These are phyloP conservation scores for Pelargonium myrrhifolium DNA, from an alignment of 441 rosid species.

Conservation along the genomic window DNA sequence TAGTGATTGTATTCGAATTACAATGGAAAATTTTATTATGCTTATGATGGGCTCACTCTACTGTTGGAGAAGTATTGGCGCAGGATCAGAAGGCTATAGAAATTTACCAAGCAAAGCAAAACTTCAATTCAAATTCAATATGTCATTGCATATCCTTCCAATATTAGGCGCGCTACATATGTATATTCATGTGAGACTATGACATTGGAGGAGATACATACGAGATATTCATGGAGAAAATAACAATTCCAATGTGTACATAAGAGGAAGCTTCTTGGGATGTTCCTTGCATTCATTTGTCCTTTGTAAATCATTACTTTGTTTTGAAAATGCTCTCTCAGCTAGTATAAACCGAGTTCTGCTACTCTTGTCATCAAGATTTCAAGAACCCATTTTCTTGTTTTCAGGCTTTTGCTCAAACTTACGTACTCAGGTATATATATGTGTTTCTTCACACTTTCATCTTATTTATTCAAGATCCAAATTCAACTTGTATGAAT, in stretches of 20 bases:
- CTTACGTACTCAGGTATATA: neutral
- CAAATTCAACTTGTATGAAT: too few species aligned
- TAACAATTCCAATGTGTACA: neutral
- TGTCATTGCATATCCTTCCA: neutral
- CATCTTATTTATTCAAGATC: too few species aligned
- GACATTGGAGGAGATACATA: neutral
- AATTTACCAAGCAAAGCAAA: neutral
- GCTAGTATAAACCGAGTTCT: neutral
- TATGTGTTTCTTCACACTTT: too few species aligned
- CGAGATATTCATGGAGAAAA: neutral
- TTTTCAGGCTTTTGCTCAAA: neutral
- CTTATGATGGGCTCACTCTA: too few species aligned
- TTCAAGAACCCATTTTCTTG: neutral
- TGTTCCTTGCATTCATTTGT: neutral
- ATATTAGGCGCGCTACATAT: too few species aligned
- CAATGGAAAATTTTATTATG: too few species aligned
- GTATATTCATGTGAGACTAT: too few species aligned
- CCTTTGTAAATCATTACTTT: neutral
- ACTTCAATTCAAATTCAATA: neutral
- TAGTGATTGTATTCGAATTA: too few species aligned
- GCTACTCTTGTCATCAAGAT: too few species aligned
- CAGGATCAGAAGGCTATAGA: too few species aligned
- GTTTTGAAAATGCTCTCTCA: neutral
- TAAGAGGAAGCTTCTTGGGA: constrained; percentile 1
- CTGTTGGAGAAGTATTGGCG: too few species aligned